Evolutionary conservation across 2,329 filamentous ascomycete species (phyloP), one percentile per base, ranked within the genome.

Genomic region (Arachnopeziza araneosa): DNA sequence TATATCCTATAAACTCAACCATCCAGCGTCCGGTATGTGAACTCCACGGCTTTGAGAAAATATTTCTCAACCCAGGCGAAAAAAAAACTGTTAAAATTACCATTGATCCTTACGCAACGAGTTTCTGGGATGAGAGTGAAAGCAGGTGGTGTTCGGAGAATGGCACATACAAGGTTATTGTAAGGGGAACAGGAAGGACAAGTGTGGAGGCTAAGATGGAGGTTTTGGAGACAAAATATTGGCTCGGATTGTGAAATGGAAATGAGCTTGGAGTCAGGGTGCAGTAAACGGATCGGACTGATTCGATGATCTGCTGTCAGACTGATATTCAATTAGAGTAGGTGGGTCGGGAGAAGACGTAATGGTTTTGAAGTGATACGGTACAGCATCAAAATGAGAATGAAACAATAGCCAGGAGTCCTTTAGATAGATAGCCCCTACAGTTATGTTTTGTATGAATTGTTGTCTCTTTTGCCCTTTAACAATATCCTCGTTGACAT

Each of bases 201-300:
- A 24, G 59, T 63, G 4, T 56, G 24, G 3, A 50, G 54, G 53
- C 56, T 55, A 24, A 61, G 26, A 22, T 61, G 57, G 51, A 61
- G 59, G 61, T 44, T 56, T n/a, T 55, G 59, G 12, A 21, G 24
- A 24, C 50, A 56, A 49, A 21, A 98, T 99, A 71, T 44, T 44
- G 36, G 36, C 36, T 44, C 17, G 36, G 36, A 3, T 44, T 44
- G 17, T 44, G 17, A 44, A 44, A 14, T 4, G 2, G 6, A 17
- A 7, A 3, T 44, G 36, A 19, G 17, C 6, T 19, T 17, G 6
- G 17, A 17, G 36, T 14, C 36, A 44, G 36, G 17, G 26, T 17
- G 36, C 6, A 12, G 6, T 14, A 44, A 14, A 5, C 17, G 6
- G 36, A 19, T 17, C 6, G 17, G 36, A 44, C 12, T 3, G 26